Conservation (phyloP, 2,329 filamentous ascomycete genomes). For the Clonostachys rosea region DNA sequence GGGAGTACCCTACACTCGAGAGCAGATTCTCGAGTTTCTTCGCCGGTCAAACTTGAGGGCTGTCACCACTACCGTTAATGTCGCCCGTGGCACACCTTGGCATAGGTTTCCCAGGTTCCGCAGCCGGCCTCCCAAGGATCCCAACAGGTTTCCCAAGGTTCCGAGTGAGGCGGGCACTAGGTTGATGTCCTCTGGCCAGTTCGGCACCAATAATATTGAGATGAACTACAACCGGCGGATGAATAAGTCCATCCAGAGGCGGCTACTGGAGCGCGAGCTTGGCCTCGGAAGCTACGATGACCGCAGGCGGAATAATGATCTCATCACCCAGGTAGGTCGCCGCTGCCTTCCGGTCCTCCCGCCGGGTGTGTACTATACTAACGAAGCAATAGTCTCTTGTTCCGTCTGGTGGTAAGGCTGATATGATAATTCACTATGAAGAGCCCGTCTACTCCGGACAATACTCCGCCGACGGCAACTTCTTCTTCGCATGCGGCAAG, state of each 20-base stretch:
- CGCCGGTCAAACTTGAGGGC: not conserved
- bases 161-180: slow-evolving; percentile 73
- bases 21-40: too few relatives aligned
- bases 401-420: slow-evolving; percentile 64
- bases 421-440: slow-evolving; percentile 85
- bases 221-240: slow-evolving; percentile 34
- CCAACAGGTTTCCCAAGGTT: slow-evolving; percentile 70
- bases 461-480: slow-evolving; percentile 95
- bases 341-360: not conserved
- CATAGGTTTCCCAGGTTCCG: slow-evolving; percentile 28
- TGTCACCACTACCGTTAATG: slow-evolving; percentile 25
- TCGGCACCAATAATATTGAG: slow-evolving; percentile 59
- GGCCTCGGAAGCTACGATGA: slow-evolving; percentile 60
- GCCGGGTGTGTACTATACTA: not conserved
- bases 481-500: slow-evolving; percentile 89
- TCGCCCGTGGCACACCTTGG: slow-evolving; percentile 32
- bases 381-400: slow-evolving; percentile 57
- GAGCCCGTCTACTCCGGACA: slow-evolving; percentile 89
- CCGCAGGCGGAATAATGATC: slow-evolving; percentile 53
- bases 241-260: slow-evolving; percentile 59
- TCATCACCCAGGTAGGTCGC: slow-evolving; percentile 61
- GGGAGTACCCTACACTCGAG: too few relatives aligned
- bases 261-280: slow-evolving; percentile 77
- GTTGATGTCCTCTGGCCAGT: slow-evolving; percentile 78
- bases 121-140: slow-evolving; percentile 34